Conservation (phyloP, 345 rosid genomes). For the Rhizophora apiculata region DNA sequence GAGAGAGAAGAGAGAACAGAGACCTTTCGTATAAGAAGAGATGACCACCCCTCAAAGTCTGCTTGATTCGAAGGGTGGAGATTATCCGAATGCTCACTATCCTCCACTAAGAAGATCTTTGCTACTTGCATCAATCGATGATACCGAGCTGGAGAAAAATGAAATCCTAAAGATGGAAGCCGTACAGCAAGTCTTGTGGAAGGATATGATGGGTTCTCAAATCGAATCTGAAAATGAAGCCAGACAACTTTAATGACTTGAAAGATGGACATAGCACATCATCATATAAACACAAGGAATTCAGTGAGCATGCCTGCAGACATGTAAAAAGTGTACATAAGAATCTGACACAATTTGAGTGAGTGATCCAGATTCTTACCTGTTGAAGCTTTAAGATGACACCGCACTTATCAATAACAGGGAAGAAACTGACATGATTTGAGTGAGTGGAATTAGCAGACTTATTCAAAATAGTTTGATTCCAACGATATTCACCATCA, state of each 20-base stretch:
- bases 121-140: slow-evolving; percentile 91
- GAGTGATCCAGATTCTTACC: slow-evolving; percentile 42
- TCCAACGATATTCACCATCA: slow-evolving; percentile 92
- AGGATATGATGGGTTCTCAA: slow-evolving; percentile 76
- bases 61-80: slow-evolving; percentile 79
- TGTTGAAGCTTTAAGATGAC: slow-evolving; percentile 81
- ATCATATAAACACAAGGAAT: background rate
- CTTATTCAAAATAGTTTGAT: slow-evolving; percentile 34
- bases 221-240: slow-evolving; percentile 54
- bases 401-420: slow-evolving; percentile 93
- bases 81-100: slow-evolving; percentile 44
- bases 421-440: slow-evolving; percentile 51
- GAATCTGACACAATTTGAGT: background rate
- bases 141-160: slow-evolving; percentile 97
- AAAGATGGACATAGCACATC: slow-evolving; percentile 1
- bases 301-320: background rate
- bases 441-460: slow-evolving; percentile 30
- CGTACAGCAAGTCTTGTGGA: slow-evolving; percentile 79
- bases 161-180: slow-evolving; percentile 85
- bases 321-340: slow-evolving; percentile 1
- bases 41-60: slow-evolving; percentile 93
- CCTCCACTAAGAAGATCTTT: slow-evolving; percentile 69
- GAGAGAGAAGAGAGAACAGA: slow-evolving; percentile 4
- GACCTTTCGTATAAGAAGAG: slow-evolving; percentile 82
- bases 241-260: slow-evolving; percentile 15